phyloP scores from a whole-genome alignment of 176 grass and related monocot species.

The Oryza glaberrima region DNA sequence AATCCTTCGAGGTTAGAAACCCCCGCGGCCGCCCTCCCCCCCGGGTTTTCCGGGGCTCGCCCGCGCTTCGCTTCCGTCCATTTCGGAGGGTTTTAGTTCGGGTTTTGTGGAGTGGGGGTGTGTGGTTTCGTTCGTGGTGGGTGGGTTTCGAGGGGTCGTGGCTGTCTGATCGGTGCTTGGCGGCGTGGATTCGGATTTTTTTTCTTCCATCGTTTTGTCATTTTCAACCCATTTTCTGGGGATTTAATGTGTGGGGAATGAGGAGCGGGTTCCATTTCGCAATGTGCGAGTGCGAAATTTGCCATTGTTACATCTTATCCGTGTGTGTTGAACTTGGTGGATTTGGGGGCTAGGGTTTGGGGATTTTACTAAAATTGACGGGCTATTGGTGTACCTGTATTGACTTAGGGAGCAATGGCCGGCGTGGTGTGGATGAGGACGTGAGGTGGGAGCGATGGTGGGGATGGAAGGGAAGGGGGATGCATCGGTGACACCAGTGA shows the following conservation, averaged over 20 bases:
- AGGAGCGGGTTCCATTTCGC: constrained; percentile 27
- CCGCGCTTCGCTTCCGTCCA: neutral
- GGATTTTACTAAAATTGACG: constrained; percentile 30
- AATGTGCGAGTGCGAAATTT: constrained; percentile 16
- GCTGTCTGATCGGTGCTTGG: constrained; percentile 19
- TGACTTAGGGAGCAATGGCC: constrained; percentile 39
- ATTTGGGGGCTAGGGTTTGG: constrained; percentile 62
- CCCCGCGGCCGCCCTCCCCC: neutral
- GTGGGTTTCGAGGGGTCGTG: constrained; percentile 15
- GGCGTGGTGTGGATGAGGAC: constrained; percentile 5
- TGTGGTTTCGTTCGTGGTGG: neutral
- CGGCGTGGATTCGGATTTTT: constrained; percentile 23
- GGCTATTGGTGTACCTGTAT: neutral
- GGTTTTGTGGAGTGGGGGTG: neutral
- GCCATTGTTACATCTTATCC: neutral
- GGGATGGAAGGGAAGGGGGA: constrained; percentile 51
- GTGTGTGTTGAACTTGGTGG: constrained; percentile 10
- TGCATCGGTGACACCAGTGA: constrained; percentile 44
- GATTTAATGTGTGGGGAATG: constrained; percentile 2
- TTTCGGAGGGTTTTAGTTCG: constrained; percentile 35
- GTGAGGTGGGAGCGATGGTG: constrained; percentile 41
- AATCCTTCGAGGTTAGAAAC: constrained; percentile 40
- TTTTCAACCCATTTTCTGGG: neutral
- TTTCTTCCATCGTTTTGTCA: constrained; percentile 4
- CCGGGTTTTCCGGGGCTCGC: neutral